phyloP scores from a whole-genome alignment of 371 early-diverging fungal species.

The Smittium culicis region DNA sequence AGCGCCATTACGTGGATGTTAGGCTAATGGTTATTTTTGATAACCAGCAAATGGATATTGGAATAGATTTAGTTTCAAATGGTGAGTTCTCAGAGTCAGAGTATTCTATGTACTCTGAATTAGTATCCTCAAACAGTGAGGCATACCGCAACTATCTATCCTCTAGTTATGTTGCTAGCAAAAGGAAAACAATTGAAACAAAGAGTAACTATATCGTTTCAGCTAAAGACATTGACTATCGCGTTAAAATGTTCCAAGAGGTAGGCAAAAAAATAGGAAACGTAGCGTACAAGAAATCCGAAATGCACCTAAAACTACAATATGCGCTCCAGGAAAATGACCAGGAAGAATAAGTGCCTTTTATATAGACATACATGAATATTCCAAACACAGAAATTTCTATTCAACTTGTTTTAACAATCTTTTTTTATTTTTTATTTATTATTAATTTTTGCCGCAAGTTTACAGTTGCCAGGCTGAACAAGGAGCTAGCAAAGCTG shows the following conservation, averaged over 20 bases:
- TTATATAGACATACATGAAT: neutral
- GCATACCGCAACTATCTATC: neutral
- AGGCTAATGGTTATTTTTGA: neutral
- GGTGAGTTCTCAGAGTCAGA: constrained; percentile 2
- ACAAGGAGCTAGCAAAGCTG: constrained; percentile 3
- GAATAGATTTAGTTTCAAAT: constrained; percentile 9
- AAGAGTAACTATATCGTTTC: constrained; percentile 7
- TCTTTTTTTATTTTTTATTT: neutral
- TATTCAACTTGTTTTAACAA: neutral
- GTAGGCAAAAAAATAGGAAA: constrained; percentile 8
- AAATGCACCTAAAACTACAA: constrained; percentile 3
- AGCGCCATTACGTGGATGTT: constrained; percentile 3
- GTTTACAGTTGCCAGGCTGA: constrained; percentile 6
- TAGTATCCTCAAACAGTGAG: neutral
- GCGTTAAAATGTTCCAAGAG: constrained; percentile 8
- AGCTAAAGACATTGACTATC: constrained; percentile 8
- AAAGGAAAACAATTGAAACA: constrained; percentile 3
- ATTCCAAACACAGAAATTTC: neutral
- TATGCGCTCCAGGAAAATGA: constrained; percentile 10
- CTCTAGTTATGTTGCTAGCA: neutral
- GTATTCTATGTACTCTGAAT: neutral
- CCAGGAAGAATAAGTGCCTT: constrained; percentile 9
- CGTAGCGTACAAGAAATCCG: neutral
- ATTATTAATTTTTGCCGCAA: neutral
- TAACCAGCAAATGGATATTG: neutral